A percentile compares a stretch with the other conserved stretches of the same genome.
Conservation (phyloP, 352 stramenopile genomes). For the Poterioochromonas sp. region DNA sequence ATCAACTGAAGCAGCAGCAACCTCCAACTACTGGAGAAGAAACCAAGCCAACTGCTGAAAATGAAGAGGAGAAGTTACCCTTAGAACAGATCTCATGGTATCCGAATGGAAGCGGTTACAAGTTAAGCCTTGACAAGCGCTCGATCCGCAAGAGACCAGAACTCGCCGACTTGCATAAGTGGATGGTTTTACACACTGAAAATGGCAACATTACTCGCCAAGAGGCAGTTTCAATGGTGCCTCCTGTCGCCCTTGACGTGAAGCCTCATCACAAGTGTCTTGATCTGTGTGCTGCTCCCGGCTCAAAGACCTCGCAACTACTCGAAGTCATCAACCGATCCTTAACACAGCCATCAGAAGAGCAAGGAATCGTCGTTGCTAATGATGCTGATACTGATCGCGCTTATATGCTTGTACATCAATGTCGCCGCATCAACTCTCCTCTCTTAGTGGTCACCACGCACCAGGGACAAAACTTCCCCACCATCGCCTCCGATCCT, state of each 20-base stretch:
- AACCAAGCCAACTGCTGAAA: too few relatives aligned
- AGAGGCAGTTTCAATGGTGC: conserved; percentile 98
- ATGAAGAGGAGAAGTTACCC: not conserved
- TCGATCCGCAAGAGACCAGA: not conserved
- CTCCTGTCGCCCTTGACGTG: conserved; percentile 88
- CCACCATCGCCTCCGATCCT: not conserved
- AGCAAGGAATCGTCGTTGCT: conserved; percentile 36
- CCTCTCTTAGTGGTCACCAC: conserved; percentile 13
- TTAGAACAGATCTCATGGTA: not conserved
- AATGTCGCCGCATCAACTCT: conserved; percentile 35
- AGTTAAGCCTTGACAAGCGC: not conserved
- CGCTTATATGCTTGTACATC: conserved; percentile 41
- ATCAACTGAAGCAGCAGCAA: too few relatives aligned
- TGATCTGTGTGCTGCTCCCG: conserved; percentile 96
- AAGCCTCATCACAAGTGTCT: conserved; percentile 54
- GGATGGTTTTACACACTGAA: conserved; percentile 68
- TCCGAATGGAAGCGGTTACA: conserved; percentile 7
- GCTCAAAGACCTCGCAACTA: conserved; percentile 83
- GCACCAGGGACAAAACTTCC: conserved; percentile 15
- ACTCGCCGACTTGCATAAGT: not conserved
- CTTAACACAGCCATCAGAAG: not conserved
- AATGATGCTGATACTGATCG: conserved; percentile 36
- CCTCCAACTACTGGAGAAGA: too few relatives aligned
- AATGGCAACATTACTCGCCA: conserved; percentile 89
- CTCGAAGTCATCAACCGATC: conserved; percentile 12